These are phyloP conservation scores for Gilbertella persicaria DNA, from an alignment of 371 early-diverging fungal genomes.

Conservation along the genomic window DNA sequence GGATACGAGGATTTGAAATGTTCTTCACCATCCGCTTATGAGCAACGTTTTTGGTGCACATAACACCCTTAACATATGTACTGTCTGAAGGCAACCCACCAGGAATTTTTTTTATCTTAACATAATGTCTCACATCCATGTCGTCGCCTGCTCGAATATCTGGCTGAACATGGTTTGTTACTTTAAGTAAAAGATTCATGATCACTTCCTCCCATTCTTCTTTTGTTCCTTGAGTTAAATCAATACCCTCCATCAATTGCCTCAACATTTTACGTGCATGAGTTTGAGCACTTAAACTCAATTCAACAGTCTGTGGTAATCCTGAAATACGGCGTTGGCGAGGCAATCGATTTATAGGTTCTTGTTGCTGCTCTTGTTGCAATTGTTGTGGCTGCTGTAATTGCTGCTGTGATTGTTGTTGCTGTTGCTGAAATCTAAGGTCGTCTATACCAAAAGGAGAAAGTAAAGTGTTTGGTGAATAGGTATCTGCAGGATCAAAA, in stretches of 20 bases:
- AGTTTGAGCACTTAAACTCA: slow-evolving; percentile 65
- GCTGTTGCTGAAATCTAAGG: neutral
- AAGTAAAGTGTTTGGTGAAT: slow-evolving; percentile 29
- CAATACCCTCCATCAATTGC: slow-evolving; percentile 49
- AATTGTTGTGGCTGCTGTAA: too few relatives aligned
- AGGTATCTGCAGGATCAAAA: slow-evolving; percentile 11
- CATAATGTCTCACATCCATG: slow-evolving; percentile 88
- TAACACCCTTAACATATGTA: slow-evolving; percentile 83
- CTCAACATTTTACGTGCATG: slow-evolving; percentile 68
- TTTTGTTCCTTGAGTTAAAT: slow-evolving; percentile 31
- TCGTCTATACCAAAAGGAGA: slow-evolving; percentile 18
- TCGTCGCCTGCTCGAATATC: slow-evolving; percentile 77
- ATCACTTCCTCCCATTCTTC: slow-evolving; percentile 81
- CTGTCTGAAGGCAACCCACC: slow-evolving; percentile 83
- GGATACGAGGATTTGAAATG: slow-evolving; percentile 73
- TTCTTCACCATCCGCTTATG: slow-evolving; percentile 86
- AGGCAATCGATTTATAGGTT: slow-evolving; percentile 12
- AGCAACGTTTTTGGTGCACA: slow-evolving; percentile 89
- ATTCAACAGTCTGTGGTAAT: slow-evolving; percentile 57
- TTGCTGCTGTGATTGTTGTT: neutral
- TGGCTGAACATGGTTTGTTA: slow-evolving; percentile 70
- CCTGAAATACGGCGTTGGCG: slow-evolving; percentile 49
- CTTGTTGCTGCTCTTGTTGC: slow-evolving; percentile 3
- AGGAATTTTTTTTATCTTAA: slow-evolving; percentile 94
- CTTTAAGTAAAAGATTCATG: slow-evolving; percentile 68